phyloP scores from a whole-genome alignment of 768 basidiomycete species.

The Pleurotus ostreatus region DNA sequence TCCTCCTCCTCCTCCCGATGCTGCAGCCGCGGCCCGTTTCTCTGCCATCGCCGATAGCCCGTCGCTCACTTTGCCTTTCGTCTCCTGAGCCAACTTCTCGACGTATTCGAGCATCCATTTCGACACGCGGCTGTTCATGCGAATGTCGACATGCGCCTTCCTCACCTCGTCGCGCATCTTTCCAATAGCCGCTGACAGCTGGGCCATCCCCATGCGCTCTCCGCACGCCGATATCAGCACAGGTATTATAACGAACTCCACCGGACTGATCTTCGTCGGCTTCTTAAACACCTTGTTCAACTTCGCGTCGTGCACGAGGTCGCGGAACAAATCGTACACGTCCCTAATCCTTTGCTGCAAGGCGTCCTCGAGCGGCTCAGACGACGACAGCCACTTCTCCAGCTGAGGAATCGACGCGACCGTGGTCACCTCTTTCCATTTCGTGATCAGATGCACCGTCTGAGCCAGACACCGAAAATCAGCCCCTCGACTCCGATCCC shows the following conservation, averaged over 20 bases:
- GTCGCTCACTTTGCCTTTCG: not conserved
- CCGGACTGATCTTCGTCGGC: constrained; percentile 52
- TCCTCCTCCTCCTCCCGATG: not conserved
- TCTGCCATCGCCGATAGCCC: not conserved
- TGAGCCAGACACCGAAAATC: constrained; percentile 61
- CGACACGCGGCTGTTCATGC: constrained; percentile 56
- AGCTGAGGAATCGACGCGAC: constrained; percentile 31
- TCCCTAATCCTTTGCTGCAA: constrained; percentile 31
- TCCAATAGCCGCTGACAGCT: constrained; percentile 38
- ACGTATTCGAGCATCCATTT: constrained; percentile 56
- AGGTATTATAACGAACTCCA: constrained; percentile 29
- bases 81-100: constrained; percentile 18
- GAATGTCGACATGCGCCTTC: constrained; percentile 54
- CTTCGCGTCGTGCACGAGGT: constrained; percentile 9
- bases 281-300: constrained; percentile 23
- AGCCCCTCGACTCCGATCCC: constrained; percentile 45
- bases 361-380: constrained; percentile 21
- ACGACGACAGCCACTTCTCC: constrained; percentile 47
- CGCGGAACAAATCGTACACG: constrained; percentile 38
- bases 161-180: constrained; percentile 31
- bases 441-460: constrained; percentile 47
- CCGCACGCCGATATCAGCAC: constrained; percentile 33
- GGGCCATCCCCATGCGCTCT: constrained; percentile 26
- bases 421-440: constrained; percentile 25
- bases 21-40: not conserved